Conservation (phyloP, 768 basidiomycete genomes). For the Rhodotorula sphaerocarpa region DNA sequence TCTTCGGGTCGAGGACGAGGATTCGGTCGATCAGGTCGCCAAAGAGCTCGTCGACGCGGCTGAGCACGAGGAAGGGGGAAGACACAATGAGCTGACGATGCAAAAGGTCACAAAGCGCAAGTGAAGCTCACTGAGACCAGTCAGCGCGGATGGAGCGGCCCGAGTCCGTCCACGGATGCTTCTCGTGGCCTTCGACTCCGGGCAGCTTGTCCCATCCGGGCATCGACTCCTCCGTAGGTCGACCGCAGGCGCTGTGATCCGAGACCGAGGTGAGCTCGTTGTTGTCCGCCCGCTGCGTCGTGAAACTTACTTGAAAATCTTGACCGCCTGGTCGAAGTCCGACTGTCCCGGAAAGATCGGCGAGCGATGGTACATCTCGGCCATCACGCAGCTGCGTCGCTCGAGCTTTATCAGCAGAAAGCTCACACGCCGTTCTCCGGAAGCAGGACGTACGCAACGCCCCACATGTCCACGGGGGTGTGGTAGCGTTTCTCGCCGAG, state of each 20-base stretch:
- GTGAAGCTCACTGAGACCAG: background rate
- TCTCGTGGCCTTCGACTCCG: slow-evolving; percentile 41
- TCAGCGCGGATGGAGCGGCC: background rate
- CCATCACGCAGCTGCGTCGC: slow-evolving; percentile 70
- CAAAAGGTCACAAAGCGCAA: no score
- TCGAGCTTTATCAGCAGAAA: no score
- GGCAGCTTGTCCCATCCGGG: slow-evolving; percentile 45
- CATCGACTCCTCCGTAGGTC: slow-evolving; percentile 51
- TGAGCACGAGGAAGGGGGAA: background rate
- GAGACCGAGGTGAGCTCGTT: background rate
- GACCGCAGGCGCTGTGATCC: slow-evolving; percentile 47
- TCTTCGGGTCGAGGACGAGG: slow-evolving; percentile 70
- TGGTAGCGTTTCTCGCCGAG: slow-evolving; percentile 83
- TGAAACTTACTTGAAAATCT: slow-evolving; percentile 57
- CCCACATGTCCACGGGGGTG: slow-evolving; percentile 95
- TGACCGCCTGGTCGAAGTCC: slow-evolving; percentile 83
- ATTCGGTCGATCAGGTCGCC: slow-evolving; percentile 74
- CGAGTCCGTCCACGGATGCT: background rate
- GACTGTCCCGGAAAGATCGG: slow-evolving; percentile 81
- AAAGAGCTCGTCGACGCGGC: slow-evolving; percentile 1
- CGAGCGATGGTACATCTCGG: slow-evolving; percentile 81
- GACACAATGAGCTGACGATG: no score
- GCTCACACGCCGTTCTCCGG: no score
- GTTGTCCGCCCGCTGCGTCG: no score
- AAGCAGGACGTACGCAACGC: slow-evolving; percentile 75